Conservation (phyloP, 1,139 yeast species). For the Zygoascus meyerae region DNA sequence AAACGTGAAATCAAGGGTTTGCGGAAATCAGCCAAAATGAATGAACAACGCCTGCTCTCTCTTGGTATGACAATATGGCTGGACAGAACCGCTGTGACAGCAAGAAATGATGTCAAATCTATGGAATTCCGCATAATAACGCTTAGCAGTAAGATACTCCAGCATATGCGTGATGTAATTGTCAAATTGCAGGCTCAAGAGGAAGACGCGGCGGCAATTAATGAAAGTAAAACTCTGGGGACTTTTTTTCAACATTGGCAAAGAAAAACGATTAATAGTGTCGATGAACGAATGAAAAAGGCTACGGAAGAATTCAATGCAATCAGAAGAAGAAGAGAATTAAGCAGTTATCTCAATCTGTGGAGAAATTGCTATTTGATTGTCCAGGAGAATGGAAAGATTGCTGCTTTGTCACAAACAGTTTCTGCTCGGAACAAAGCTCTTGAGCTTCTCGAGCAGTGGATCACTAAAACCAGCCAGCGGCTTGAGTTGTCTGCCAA, state of each 20-base stretch:
- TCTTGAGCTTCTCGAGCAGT: background rate
- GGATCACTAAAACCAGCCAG: background rate
- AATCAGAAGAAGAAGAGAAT: background rate
- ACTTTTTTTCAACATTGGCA: conserved; percentile 2
- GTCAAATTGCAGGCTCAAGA: background rate
- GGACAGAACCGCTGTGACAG: background rate
- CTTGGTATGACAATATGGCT: background rate
- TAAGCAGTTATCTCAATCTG: background rate
- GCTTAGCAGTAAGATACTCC: background rate
- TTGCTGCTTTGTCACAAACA: conserved; percentile 4
- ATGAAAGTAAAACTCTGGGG: background rate
- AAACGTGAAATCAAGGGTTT: conserved; percentile 1
- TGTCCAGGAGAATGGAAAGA: background rate
- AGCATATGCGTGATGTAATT: background rate
- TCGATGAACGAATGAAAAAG: conserved; percentile 7
- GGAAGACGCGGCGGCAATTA: background rate
- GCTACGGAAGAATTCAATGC: background rate
- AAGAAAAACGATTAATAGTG: conserved; percentile 1
- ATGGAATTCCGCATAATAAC: conserved; percentile 1
- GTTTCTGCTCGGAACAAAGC: background rate
- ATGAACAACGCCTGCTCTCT: conserved; percentile 6
- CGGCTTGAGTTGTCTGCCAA: background rate
- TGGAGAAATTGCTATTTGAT: conserved; percentile 8
- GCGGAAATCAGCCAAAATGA: conserved; percentile 8
- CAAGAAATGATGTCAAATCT: conserved; percentile 1